Evolutionary conservation across 345 rosid species (phyloP).

Genomic region (Iberis pinnata): DNA sequence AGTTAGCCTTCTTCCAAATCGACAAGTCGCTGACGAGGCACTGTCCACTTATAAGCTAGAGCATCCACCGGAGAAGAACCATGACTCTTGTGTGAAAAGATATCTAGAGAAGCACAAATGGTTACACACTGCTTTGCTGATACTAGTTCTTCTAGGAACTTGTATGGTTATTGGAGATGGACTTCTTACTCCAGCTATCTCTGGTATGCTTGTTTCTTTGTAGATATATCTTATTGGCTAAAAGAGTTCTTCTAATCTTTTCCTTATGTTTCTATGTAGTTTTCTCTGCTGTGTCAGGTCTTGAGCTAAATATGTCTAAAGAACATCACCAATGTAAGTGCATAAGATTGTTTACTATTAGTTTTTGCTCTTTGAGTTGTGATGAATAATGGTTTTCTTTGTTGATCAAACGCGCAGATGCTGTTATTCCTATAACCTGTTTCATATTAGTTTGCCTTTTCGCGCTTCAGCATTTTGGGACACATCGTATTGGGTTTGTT

Average conservation of each 20-base stretch:
- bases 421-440: constrained; percentile 91
- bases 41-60: constrained; percentile 90
- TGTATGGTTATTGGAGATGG: constrained; percentile 99
- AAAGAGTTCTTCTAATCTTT: constrained; percentile 5
- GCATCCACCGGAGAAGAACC: constrained; percentile 58
- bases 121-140: constrained; percentile 82
- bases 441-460: constrained; percentile 91
- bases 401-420: constrained; percentile 77
- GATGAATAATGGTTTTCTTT: constrained; percentile 18
- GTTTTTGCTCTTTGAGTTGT: constrained; percentile 12
- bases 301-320: constrained; percentile 84
- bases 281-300: constrained; percentile 96
- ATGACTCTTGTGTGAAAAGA: constrained; percentile 53
- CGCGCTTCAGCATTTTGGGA: constrained; percentile 96
- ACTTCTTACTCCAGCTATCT: constrained; percentile 93
- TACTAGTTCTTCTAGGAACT: constrained; percentile 95
- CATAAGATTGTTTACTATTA: constrained; percentile 3
- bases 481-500: constrained; percentile 82
- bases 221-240: constrained; percentile 1
- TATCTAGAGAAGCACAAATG: constrained; percentile 73
- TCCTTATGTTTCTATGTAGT: constrained; percentile 39
- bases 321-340: constrained; percentile 85
- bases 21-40: constrained; percentile 92
- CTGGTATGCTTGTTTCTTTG: constrained; percentile 43
- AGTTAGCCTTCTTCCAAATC: constrained; percentile 88